phyloP scores from a whole-genome alignment of 2,329 filamentous ascomycete genomes.

The Beauveria australis region DNA sequence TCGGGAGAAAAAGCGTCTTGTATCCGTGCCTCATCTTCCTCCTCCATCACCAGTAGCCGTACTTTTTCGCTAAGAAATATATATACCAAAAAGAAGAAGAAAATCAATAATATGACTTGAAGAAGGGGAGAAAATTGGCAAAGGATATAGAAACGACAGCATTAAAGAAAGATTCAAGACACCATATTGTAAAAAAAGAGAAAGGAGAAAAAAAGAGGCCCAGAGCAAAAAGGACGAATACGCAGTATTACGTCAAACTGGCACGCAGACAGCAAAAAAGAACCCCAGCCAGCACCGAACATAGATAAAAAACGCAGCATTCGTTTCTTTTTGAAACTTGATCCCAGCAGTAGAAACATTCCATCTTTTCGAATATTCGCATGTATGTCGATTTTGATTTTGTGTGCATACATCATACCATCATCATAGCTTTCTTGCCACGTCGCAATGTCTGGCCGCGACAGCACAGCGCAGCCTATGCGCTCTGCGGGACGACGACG shows the following conservation, averaged over 20 bases:
- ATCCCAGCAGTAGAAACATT: neutral
- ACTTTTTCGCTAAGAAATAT: neutral
- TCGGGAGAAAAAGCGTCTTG: neutral
- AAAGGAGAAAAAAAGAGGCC: neutral
- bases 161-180: neutral
- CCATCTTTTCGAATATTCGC: neutral
- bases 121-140: neutral
- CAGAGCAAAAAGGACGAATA: neutral
- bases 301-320: neutral
- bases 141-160: neutral
- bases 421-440: neutral
- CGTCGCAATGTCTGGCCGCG: constrained; percentile 1
- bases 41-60: neutral
- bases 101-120: neutral
- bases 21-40: neutral
- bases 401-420: constrained; percentile 2
- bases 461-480: constrained; percentile 20
- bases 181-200: neutral
- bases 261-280: neutral
- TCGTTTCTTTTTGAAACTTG: neutral
- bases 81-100: neutral
- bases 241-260: neutral
- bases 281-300: neutral
- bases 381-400: neutral
- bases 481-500: constrained; percentile 21